Percentiles rank a stretch among this genome's conserved stretches.
Evolutionary conservation across 1,139 yeast genomes (phyloP).

Genomic region (Diutina sp.): DNA sequence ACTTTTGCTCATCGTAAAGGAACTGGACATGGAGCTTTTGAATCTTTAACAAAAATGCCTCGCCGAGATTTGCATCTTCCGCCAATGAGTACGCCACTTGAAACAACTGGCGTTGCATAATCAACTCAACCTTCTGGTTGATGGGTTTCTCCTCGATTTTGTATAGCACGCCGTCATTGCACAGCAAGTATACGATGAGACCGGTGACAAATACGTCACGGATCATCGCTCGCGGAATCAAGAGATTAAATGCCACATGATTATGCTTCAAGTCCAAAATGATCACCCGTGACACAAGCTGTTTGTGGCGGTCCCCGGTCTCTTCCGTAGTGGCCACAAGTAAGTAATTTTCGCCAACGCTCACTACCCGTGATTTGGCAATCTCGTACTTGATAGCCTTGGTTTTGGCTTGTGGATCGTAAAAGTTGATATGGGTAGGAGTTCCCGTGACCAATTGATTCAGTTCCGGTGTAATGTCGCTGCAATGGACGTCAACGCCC

Average conservation of each 20-base stretch:
- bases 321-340: constrained; percentile 36
- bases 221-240: constrained; percentile 50
- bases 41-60: constrained; percentile 32
- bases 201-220: constrained; percentile 37
- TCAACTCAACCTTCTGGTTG: constrained; percentile 54
- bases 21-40: constrained; percentile 61
- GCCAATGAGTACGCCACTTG: constrained; percentile 68
- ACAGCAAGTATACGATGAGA: constrained; percentile 46
- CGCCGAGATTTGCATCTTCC: constrained; percentile 26
- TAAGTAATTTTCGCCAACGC: constrained; percentile 34
- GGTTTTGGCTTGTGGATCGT: constrained; percentile 41
- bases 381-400: constrained; percentile 47
- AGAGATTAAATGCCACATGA: constrained; percentile 56
- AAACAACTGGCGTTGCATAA: constrained; percentile 60
- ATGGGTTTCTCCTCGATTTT: constrained; percentile 55
- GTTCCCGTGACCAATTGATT: constrained; percentile 42
- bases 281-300: constrained; percentile 33
- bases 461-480: constrained; percentile 26
- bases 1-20: constrained; percentile 53
- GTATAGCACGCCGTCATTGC: constrained; percentile 67
- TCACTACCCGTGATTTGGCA: constrained; percentile 40
- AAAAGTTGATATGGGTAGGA: constrained; percentile 38
- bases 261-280: constrained; percentile 60
- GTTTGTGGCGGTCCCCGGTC: constrained; percentile 5
- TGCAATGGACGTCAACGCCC: constrained; percentile 70